These are phyloP conservation scores for Lepraria neglecta DNA, from an alignment of 495 filamentous ascomycete species.

Conservation along the genomic window DNA sequence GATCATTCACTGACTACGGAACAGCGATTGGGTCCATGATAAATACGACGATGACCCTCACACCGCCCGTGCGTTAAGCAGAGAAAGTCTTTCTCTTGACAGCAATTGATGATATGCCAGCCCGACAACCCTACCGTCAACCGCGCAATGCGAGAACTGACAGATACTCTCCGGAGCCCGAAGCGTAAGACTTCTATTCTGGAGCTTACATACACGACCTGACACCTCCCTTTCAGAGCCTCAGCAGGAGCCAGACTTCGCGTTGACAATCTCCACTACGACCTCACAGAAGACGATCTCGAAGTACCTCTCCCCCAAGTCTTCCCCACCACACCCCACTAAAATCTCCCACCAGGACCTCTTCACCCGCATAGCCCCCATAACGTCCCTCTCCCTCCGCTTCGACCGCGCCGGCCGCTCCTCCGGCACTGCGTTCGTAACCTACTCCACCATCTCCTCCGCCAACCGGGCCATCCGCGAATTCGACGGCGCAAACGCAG, in stretches of 20 bases:
- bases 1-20: slow-evolving; percentile 18
- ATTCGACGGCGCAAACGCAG: slow-evolving; percentile 86
- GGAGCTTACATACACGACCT: slow-evolving; percentile 10
- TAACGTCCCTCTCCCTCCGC: slow-evolving; percentile 61
- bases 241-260: slow-evolving; percentile 62
- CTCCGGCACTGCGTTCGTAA: slow-evolving; percentile 78
- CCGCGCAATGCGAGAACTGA: slow-evolving; percentile 35
- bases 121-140: slow-evolving; percentile 37
- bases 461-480: slow-evolving; percentile 70
- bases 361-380: slow-evolving; percentile 69
- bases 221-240: slow-evolving; percentile 33
- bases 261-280: slow-evolving; percentile 91
- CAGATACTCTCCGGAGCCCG: slow-evolving; percentile 44
- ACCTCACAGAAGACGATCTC: slow-evolving; percentile 80
- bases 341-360: slow-evolving; percentile 53
- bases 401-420: slow-evolving; percentile 92
- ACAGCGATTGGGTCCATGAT: slow-evolving; percentile 87
- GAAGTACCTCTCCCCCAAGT: slow-evolving; percentile 48
- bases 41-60: slow-evolving; percentile 65
- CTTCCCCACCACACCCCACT: slow-evolving; percentile 3
- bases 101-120: slow-evolving; percentile 24
- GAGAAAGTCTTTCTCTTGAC: background rate
- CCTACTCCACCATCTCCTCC: slow-evolving; percentile 61
- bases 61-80: slow-evolving; percentile 39
- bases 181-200: slow-evolving; percentile 40